A percentile compares a stretch with the other conserved stretches of the same genome.
Evolutionary conservation across 2,329 filamentous ascomycete genomes (phyloP).

Genomic region (Rasamsonia emersonii): DNA sequence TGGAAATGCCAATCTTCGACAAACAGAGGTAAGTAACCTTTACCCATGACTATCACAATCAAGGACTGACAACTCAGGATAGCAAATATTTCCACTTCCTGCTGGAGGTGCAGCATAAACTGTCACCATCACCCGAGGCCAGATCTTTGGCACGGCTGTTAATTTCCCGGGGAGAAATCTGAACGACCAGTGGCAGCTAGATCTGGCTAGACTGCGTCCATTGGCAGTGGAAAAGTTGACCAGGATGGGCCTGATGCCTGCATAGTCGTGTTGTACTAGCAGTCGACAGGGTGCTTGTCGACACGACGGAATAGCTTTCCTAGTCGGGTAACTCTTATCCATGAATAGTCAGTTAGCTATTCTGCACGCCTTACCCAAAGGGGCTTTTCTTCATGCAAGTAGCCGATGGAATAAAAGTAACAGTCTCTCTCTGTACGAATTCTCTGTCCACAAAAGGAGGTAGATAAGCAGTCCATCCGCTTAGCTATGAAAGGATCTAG

Average conservation of each 20-base stretch:
- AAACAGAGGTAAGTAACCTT: neutral
- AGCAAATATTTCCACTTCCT: neutral
- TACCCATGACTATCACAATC: neutral
- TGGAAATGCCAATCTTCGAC: neutral
- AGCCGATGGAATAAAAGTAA: no score
- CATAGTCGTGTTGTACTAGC: no score
- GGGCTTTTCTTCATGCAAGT: no score
- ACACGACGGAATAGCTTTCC: no score
- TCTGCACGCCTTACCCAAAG: no score
- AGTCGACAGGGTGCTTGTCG: no score
- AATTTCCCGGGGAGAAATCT: neutral
- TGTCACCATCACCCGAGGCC: neutral
- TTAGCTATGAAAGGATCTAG: no score
- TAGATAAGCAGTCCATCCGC: no score
- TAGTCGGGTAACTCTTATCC: no score
- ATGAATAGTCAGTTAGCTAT: no score
- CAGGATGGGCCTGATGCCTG: neutral
- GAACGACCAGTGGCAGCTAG: neutral
- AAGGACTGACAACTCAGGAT: neutral
- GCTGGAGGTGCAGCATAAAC: neutral
- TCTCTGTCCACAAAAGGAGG: no score
- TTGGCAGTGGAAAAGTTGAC: neutral
- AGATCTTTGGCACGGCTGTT: neutral
- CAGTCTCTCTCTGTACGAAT: no score
- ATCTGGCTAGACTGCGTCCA: neutral